Base-by-base conservation (phyloP, 257 asterid genomes). In the Solanum sejunctum region DNA sequence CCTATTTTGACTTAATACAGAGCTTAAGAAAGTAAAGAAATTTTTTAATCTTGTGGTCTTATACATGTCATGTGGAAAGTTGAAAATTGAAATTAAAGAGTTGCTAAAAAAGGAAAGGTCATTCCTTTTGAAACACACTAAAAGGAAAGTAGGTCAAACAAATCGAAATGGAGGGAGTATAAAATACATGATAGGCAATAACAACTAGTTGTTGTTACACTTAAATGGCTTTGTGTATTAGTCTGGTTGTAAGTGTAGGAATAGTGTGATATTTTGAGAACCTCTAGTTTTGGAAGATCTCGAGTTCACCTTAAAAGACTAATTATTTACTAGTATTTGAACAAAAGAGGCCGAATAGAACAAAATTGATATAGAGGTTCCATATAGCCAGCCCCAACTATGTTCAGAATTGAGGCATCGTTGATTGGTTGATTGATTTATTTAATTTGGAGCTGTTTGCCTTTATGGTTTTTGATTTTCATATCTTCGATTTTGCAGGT, bases 401-500 rank as follows among this genome's bases (percentile, higher is more conserved):
- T 72, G n/a, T 23, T 13, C 0, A 12, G 13, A 12, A 23, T 49
- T 49, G 12, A 75, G 60, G 43, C 60, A 13, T 49, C 15, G 81
- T 75, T 75, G 81, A 75, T 49, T 75, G 45, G 41, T 32, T 3
- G 47, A 28, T 64, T 28, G 73, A 26, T 67, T 32, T 17, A 67
- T 47, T 75, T 43, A 75, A 13, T 75, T 77, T 51, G 15, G 45
- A 81, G 56, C 17, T 41, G 49, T n/a, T 26, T 23, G 1, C 41
- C n/a, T 61, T 23, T 72, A 45, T 61, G 6, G 67, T 61, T 75
- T 45, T 85, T 55, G 85, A 10, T 86, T 69, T 78, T 52, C 64
- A 2, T 52, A 28, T 28, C 13, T 78, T 52, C 18, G 8, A 78
- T 26, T 77, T 87, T 82, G 87, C 91, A 89, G 92, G 88, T 49